Evolutionary conservation across 768 basidiomycete species (phyloP).

Genomic region (Serendipita sp.): DNA sequence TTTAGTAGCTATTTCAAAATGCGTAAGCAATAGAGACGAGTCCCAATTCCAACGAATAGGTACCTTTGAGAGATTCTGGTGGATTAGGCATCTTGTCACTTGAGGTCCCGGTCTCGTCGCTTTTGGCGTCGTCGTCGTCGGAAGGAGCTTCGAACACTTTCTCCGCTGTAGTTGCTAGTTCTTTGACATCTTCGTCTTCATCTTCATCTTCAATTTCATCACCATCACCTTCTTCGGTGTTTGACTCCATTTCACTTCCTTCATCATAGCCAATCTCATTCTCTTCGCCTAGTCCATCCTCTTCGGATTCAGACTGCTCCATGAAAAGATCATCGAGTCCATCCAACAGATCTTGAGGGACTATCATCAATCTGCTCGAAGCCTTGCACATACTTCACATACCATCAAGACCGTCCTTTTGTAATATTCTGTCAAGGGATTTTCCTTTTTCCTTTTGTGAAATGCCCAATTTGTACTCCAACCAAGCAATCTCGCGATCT

Average conservation of each 20-base stretch:
- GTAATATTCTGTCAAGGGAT: conserved; percentile 23
- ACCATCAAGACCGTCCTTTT: conserved; percentile 81
- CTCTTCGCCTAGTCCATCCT: conserved; percentile 17
- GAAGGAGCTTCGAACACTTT: conserved; percentile 11
- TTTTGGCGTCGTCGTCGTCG: conserved; percentile 18
- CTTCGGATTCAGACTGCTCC: conserved; percentile 16
- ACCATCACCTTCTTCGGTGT: neutral
- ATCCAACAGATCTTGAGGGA: conserved; percentile 34
- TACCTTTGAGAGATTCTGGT: conserved; percentile 15
- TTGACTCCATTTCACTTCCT: neutral
- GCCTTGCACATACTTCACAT: conserved; percentile 8
- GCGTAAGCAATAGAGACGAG: neutral
- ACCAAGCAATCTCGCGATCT: conserved; percentile 68
- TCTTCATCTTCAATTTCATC: conserved; percentile 12
- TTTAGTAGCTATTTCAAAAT: conserved; percentile 22
- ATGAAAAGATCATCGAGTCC: conserved; percentile 28
- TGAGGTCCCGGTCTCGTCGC: conserved; percentile 18
- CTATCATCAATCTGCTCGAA: neutral
- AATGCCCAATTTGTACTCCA: conserved; percentile 64
- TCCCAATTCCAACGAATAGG: neutral
- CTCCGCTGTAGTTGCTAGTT: conserved; percentile 10
- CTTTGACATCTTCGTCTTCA: conserved; percentile 18
- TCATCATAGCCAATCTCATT: neutral
- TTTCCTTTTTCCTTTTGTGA: conserved; percentile 27
- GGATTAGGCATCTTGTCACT: conserved; percentile 8